phyloP scores from a whole-genome alignment of 176 grass and related monocot genomes.

The Phoenix dactylifera region DNA sequence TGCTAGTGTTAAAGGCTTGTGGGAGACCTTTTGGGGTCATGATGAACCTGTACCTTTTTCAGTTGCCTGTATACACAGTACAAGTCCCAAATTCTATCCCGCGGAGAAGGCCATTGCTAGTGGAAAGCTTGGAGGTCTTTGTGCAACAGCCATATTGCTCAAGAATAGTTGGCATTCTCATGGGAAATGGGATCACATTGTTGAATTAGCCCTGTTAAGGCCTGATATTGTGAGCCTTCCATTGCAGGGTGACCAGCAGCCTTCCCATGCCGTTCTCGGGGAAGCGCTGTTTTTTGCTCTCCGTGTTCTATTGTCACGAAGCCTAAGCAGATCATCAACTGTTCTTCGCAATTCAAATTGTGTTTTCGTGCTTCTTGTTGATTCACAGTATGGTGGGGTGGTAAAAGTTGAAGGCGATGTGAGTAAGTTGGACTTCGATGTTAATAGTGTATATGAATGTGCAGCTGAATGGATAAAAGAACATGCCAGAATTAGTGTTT shows the following conservation, averaged over 20 bases:
- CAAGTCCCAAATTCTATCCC: slow-evolving; percentile 81
- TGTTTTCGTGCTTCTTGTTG: slow-evolving; percentile 80
- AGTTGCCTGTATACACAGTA: slow-evolving; percentile 92
- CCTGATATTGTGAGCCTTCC: slow-evolving; percentile 63
- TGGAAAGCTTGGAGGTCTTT: slow-evolving; percentile 77
- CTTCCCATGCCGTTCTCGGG: slow-evolving; percentile 55
- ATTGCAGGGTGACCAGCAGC: slow-evolving; percentile 33
- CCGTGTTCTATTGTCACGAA: slow-evolving; percentile 79
- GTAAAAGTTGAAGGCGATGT: slow-evolving; percentile 89
- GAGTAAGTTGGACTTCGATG: slow-evolving; percentile 75
- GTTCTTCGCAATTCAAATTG: slow-evolving; percentile 61
- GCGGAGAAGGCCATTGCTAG: slow-evolving; percentile 84
- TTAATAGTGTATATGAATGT: slow-evolving; percentile 69
- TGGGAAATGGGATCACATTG: slow-evolving; percentile 93
- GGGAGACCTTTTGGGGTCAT: slow-evolving; percentile 85
- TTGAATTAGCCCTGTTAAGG: slow-evolving; percentile 64
- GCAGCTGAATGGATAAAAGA: slow-evolving; percentile 86
- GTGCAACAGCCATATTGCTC: slow-evolving; percentile 65
- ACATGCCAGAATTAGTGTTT: slow-evolving; percentile 69
- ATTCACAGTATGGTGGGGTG: slow-evolving; percentile 95
- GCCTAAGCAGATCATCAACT: slow-evolving; percentile 75
- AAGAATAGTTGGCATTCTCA: slow-evolving; percentile 49
- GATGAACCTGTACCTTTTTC: slow-evolving; percentile 72
- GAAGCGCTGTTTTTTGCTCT: slow-evolving; percentile 92
- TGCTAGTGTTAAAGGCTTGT: slow-evolving; percentile 69